These are phyloP conservation scores for Raffaelea arxii DNA, from an alignment of 2,329 filamentous ascomycete genomes.

Conservation along the genomic window DNA sequence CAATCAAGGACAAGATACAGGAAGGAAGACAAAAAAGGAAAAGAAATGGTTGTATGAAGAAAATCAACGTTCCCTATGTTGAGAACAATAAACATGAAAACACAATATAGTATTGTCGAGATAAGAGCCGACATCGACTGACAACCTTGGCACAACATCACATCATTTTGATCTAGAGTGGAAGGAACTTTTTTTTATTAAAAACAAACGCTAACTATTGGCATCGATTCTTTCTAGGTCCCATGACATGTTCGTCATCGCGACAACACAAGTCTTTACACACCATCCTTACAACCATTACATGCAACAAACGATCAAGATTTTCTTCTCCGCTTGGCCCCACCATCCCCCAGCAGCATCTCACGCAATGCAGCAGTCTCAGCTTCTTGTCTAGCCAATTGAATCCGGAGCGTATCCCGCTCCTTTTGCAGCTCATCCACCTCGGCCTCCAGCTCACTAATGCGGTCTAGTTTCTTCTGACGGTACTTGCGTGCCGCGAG, in stretches of 20 bases:
- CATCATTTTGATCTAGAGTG: not conserved
- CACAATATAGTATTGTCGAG: conserved; percentile 7
- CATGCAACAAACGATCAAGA: not conserved
- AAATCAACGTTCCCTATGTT: conserved; percentile 12
- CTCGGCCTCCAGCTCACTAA: conserved; percentile 43
- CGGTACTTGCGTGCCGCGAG: conserved; percentile 53
- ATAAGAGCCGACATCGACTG: conserved; percentile 17
- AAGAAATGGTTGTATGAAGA: conserved; percentile 10
- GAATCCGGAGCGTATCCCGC: conserved; percentile 45
- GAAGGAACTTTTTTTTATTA: too few species aligned
- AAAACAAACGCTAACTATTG: not conserved
- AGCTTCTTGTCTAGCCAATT: conserved; percentile 47
- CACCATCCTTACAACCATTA: too few species aligned
- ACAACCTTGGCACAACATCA: not conserved
- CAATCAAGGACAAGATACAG: too few species aligned
- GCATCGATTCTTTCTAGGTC: too few species aligned
- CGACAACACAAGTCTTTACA: too few species aligned
- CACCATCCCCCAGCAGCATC: conserved; percentile 19
- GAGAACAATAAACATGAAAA: conserved; percentile 10
- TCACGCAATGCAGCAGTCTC: conserved; percentile 47
- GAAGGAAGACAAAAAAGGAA: not conserved
- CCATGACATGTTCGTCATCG: too few species aligned
- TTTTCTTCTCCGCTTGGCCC: not conserved
- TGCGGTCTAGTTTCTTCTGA: conserved; percentile 53
- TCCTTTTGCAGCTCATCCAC: conserved; percentile 43